These are phyloP conservation scores for Hypericum perforatum DNA, from an alignment of 345 rosid species.

Conservation along the genomic window DNA sequence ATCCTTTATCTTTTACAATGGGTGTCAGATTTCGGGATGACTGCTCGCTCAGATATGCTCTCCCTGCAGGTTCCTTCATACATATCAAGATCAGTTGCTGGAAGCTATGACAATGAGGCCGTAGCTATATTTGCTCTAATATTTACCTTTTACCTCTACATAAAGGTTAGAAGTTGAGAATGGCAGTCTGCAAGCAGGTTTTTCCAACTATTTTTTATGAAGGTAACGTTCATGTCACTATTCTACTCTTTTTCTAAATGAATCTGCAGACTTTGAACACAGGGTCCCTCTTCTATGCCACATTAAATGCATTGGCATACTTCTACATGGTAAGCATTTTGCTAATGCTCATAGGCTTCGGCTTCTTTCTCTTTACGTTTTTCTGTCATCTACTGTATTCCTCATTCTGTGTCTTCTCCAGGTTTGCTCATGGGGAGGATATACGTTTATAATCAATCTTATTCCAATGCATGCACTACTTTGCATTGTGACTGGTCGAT, in stretches of 20 bases:
- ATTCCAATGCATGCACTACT: slow-evolving; percentile 95
- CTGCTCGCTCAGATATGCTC: slow-evolving; percentile 8
- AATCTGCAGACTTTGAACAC: slow-evolving; percentile 84
- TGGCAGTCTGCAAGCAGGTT: background rate
- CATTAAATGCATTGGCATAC: slow-evolving; percentile 63
- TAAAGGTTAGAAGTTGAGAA: slow-evolving; percentile 55
- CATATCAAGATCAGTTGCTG: slow-evolving; percentile 93
- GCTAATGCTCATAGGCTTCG: slow-evolving; percentile 13
- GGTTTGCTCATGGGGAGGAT: slow-evolving; percentile 99
- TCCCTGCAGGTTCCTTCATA: slow-evolving; percentile 83
- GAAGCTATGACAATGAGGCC: slow-evolving; percentile 99
- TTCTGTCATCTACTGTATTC: slow-evolving; percentile 8
- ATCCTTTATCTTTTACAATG: too few relatives aligned
- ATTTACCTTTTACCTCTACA: slow-evolving; percentile 84
- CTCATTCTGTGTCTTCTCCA: slow-evolving; percentile 20
- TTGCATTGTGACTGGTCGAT: slow-evolving; percentile 92
- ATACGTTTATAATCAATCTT: slow-evolving; percentile 92
- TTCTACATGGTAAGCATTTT: slow-evolving; percentile 59
- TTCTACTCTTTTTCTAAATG: too few relatives aligned
- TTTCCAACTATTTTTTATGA: slow-evolving; percentile 3
- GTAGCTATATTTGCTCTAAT: slow-evolving; percentile 98
- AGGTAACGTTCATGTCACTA: background rate
- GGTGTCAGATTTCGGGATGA: background rate
- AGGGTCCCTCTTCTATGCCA: slow-evolving; percentile 95
- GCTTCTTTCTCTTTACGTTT: slow-evolving; percentile 9